phyloP scores from a whole-genome alignment of 73 alveolate species.

The Uronychia setigera region DNA sequence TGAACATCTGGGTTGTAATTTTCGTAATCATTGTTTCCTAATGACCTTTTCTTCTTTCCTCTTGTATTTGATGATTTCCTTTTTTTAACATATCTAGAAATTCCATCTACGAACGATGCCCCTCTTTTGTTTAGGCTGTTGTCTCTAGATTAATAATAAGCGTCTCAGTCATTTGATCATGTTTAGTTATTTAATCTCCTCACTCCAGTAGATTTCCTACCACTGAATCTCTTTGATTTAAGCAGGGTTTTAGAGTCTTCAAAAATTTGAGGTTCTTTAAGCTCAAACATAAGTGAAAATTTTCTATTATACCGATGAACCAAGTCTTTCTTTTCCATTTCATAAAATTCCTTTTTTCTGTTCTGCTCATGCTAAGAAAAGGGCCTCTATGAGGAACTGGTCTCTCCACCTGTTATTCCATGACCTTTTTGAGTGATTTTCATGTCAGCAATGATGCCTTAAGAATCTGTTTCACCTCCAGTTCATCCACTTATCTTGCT shows the following conservation, averaged over 20 bases:
- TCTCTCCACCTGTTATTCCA: too few species aligned
- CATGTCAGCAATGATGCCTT: background rate
- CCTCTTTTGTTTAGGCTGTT: too few species aligned
- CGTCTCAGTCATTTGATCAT: background rate
- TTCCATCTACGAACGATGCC: too few species aligned
- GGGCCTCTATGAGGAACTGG: background rate
- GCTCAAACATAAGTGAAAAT: background rate
- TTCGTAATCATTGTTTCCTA: background rate
- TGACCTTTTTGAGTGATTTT: too few species aligned
- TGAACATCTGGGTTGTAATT: background rate
- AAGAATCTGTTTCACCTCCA: too few species aligned
- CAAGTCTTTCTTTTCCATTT: background rate
- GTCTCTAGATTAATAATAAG: too few species aligned
- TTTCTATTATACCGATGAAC: background rate
- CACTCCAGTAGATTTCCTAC: background rate
- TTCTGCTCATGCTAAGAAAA: background rate
- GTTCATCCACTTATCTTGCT: too few species aligned
- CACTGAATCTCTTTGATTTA: background rate
- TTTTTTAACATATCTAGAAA: background rate
- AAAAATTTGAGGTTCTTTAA: background rate
- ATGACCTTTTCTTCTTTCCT: background rate
- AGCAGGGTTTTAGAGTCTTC: background rate
- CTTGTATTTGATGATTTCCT: background rate
- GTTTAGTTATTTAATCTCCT: background rate
- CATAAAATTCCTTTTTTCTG: background rate